Base-by-base conservation (phyloP, 2,329 filamentous ascomycete genomes). In the Penicillium sp. region DNA sequence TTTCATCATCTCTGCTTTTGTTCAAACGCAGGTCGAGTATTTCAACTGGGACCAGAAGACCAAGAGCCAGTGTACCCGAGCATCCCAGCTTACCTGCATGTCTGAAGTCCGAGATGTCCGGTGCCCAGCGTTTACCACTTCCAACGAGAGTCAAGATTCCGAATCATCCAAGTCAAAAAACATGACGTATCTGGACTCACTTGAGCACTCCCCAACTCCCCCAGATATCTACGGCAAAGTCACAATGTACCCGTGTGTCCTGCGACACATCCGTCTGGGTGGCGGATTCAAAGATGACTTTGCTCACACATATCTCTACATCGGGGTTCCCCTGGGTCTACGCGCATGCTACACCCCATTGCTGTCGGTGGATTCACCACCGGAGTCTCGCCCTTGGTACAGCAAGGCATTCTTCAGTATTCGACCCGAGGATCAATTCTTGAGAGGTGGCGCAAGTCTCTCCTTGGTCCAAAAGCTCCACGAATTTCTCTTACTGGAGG, bases 241-340 rank as follows among this genome's bases (percentile, higher is more conserved):
- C 13, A 29, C 26, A 29, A 29, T 29, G 26, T 29, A 29, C 26
- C 26, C 26, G 6, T 29, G 26, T 14, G 26, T 29, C 13, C 26
- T 29, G 26, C 8, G 26, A 29, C 26, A 29, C 13, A 29, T 29
- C 13, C 26, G 26, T 8, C 26, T 29, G 5, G 26, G 7, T n/a
- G 13, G 26, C 26, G 26, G 26, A 11, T 29, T 29, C 26, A 29
- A 29, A 29, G 26, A 29, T 29, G 26, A 29, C 8, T 29, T 29
- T 29, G 8, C 26, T 8, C 26, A 29, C 13, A 29, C 26, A 9
- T 29, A 29, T 29, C 26, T 29, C 8, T 29, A 29, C 26, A 29
- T 29, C 13, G 26, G 26, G 6, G 13, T 29, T 14, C 26, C 26
- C 6, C 8, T 29, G 7, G 26, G 26, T 14, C 13, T 29, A n/a